A percentile compares a stretch with the other conserved stretches of the same genome.
Evolutionary conservation across 805 yeast genomes (phyloP).

Genomic region (Hanseniaspora hatyaiensis): DNA sequence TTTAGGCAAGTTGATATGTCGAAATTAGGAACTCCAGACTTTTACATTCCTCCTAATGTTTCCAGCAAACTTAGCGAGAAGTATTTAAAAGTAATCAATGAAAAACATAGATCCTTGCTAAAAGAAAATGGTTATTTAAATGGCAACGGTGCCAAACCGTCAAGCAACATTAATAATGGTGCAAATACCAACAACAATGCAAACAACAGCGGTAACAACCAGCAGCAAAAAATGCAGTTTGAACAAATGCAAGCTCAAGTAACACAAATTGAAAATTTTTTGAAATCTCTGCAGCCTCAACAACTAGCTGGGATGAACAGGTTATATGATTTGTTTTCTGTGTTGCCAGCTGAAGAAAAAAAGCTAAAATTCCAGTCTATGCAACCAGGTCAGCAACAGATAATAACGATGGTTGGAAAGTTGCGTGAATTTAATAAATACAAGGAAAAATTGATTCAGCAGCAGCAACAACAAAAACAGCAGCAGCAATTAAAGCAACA

Average conservation of each 20-base stretch:
- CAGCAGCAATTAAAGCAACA: too few relatives aligned
- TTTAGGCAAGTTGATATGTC: constrained; percentile 16
- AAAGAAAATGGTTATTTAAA: constrained; percentile 12
- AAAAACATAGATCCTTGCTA: constrained; percentile 9
- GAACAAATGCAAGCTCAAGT: constrained; percentile 10
- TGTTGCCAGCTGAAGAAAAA: constrained; percentile 3
- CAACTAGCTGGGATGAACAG: constrained; percentile 10
- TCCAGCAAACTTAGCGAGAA: constrained; percentile 8
- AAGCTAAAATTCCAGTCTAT: constrained; percentile 7
- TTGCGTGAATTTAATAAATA: constrained; percentile 8
- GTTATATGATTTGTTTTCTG: constrained; percentile 5
- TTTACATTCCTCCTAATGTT: constrained; percentile 11
- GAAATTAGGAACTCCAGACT: constrained; percentile 14
- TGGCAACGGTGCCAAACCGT: background rate
- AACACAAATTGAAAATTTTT: constrained; percentile 4
- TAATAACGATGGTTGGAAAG: constrained; percentile 12
- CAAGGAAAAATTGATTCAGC: constrained; percentile 9
- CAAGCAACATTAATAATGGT: background rate
- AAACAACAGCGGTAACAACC: background rate
- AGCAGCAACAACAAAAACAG: constrained; percentile 17
- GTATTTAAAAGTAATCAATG: constrained; percentile 11
- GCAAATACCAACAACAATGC: too few relatives aligned
- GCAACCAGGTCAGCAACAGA: constrained; percentile 10
- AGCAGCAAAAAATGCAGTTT: background rate
- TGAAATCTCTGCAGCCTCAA: constrained; percentile 11